Evolutionary conservation across 108 stramenopile genomes (phyloP), one percentile per base, ranked within the genome.

Genomic region (Pseudonitzschia delicatissima): DNA sequence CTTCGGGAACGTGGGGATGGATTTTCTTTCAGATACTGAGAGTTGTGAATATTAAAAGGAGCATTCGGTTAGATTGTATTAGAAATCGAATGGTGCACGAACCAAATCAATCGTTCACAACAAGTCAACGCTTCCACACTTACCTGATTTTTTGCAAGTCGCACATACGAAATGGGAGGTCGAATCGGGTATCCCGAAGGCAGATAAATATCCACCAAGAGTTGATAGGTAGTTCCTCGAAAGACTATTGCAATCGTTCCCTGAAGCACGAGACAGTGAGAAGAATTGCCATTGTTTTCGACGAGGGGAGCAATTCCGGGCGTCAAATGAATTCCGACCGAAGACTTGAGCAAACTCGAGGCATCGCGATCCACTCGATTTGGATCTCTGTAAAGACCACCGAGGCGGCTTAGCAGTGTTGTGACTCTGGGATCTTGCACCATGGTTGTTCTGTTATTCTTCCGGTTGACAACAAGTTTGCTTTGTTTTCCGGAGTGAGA

Each of bases 181-280:
- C 81, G 71, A 15, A 60, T 52, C 15, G 97, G 96, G 80, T 96
- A 99, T 7, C 74, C 77, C 33, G 88, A 74, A 7, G 96, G 90
- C 21, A 99, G 48, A 64, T 88, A 97, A 9, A 98, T 69, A 62
- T 99, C 97, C 12, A 99, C 91, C 34, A 97, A 88, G 4, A 96
- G 70, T 59, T 97, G 93, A 74, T 99, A 99, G 17, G 81, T 84
- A 7, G 68, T 63, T 4, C 93, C 96, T 4, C 88, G 62, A 78
- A 84, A 98, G 1, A 73, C 74, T 57, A 96, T 99, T 36, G 92
- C 84, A 3, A 99, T 77, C 9, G 98, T 99, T 27, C 98, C 98
- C 47, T 74, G 76, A 27, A 99, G 75, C 0, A 82, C 55, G 1
- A 96, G 72, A 31, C 77, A 77, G 35, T 72, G 60, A 15, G 77